These are phyloP conservation scores for Phialophora macrospora DNA, from an alignment of 2,329 filamentous ascomycete species.

Conservation along the genomic window DNA sequence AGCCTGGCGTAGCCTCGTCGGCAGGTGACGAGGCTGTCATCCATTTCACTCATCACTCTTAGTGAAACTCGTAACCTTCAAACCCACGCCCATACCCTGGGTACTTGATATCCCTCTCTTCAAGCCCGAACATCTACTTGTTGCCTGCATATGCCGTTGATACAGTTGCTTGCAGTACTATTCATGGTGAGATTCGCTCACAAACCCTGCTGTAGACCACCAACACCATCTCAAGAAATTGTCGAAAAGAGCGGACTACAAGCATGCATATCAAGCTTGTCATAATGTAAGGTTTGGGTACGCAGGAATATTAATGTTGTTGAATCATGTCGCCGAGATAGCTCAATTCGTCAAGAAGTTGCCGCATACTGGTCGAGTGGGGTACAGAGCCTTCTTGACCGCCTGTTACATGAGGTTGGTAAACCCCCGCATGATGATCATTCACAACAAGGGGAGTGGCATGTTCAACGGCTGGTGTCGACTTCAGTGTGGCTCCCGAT, in stretches of 20 bases:
- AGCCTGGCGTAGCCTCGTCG: slow-evolving; percentile 3
- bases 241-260: slow-evolving; percentile 8
- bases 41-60: neutral
- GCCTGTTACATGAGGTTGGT: slow-evolving; percentile 16
- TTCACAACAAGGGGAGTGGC: slow-evolving; percentile 25
- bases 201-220: slow-evolving; percentile 1
- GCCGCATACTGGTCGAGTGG: slow-evolving; percentile 51
- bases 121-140: neutral
- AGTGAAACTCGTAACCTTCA: neutral
- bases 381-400: slow-evolving; percentile 31
- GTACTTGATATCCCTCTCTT: neutral
- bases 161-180: neutral
- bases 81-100: neutral
- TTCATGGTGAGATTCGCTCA: neutral
- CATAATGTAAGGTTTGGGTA: neutral
- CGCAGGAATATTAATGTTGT: slow-evolving; percentile 42
- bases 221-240: neutral
- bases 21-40: neutral
- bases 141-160: neutral
- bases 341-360: slow-evolving; percentile 58
- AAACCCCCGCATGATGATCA: slow-evolving; percentile 31
- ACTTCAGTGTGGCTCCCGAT: slow-evolving; percentile 35
- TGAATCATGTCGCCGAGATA: slow-evolving; percentile 56
- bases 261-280: neutral
- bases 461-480: slow-evolving; percentile 3